phyloP scores from a whole-genome alignment of 345 rosid genomes.

The Brassica juncea region DNA sequence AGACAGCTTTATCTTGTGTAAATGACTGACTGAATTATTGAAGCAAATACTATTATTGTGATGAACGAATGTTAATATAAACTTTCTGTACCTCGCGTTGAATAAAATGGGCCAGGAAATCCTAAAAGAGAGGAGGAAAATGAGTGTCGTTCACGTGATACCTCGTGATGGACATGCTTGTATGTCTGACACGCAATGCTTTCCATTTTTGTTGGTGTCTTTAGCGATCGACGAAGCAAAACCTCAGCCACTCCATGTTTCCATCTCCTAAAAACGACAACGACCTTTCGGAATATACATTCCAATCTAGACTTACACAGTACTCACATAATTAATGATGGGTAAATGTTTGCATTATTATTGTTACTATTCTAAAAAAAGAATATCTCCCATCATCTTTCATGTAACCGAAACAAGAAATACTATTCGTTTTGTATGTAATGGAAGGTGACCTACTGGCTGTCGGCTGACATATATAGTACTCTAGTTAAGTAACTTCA shows the following conservation, averaged over 20 bases:
- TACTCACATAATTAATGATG: background rate
- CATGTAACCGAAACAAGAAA: background rate
- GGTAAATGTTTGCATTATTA: background rate
- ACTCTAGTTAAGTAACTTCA: background rate
- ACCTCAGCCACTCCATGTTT: conserved; percentile 41
- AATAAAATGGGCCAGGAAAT: conserved; percentile 32
- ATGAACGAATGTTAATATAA: background rate
- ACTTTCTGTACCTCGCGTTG: conserved; percentile 4
- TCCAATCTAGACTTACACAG: conserved; percentile 13
- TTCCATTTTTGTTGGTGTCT: conserved; percentile 19
- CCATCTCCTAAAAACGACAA: conserved; percentile 36
- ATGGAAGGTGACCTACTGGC: background rate
- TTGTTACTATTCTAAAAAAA: background rate
- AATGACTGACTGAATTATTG: background rate
- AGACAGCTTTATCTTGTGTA: background rate
- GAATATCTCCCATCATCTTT: background rate
- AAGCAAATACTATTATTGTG: background rate
- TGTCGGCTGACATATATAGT: background rate
- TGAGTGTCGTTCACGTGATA: conserved; percentile 48
- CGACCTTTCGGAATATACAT: conserved; percentile 29
- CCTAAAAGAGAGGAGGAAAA: conserved; percentile 17
- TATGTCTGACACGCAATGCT: conserved; percentile 39
- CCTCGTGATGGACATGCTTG: conserved; percentile 59
- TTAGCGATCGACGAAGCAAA: conserved; percentile 41
- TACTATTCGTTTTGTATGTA: background rate